Base-by-base conservation (phyloP, 805 yeast genomes). In the Saturnispora halmiae region DNA sequence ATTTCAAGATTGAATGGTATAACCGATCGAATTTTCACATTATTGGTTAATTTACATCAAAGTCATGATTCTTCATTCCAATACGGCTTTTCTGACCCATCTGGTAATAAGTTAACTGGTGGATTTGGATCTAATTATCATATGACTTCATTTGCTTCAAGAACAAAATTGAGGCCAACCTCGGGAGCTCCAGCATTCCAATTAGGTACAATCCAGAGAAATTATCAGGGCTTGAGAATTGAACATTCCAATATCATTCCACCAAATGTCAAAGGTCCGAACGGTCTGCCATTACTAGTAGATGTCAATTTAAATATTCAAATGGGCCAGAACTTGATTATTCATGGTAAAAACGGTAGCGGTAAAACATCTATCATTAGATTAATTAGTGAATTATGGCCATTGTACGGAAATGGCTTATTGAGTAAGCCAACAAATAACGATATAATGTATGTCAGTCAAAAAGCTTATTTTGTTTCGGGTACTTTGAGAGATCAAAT, bases 401-500 rank as follows among this genome's bases (percentile, higher is more conserved):
- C 97, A 11, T 68, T 85, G 21, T 88, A 83, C 60, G 45, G 48
- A 20, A 66, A 70, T 48, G 96, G 96, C 0, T 69, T 87, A 41
- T 63, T 88, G 34, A 82, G 94, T 4, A 81, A 81, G 52, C 95
- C 95, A 13, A 61, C 67, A 33, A 70, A 69, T 36, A 72, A 72
- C 35, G 87, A 85, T 47, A 71, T 88, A 21, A 69, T 79, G 44
- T 87, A 77, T 57, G 69, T 88, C 42, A 94, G 96, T 10, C 96
- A 88, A 63, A 76, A 80, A 51, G 81, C 94, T 5, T 88, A 87
- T 59, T 83, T 88, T 59, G 69, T 80, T 25, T 63, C 62, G 39
- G 96, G 95, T 6, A 80, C 90, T 20, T 73, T 88, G 47, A 73
- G 96, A 50, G 96, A 88, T 56, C 97, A 88, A 63, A 73, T 88